Evolutionary conservation across 2,329 filamentous ascomycete genomes (phyloP).

Genomic region (Orbilia brochopaga): DNA sequence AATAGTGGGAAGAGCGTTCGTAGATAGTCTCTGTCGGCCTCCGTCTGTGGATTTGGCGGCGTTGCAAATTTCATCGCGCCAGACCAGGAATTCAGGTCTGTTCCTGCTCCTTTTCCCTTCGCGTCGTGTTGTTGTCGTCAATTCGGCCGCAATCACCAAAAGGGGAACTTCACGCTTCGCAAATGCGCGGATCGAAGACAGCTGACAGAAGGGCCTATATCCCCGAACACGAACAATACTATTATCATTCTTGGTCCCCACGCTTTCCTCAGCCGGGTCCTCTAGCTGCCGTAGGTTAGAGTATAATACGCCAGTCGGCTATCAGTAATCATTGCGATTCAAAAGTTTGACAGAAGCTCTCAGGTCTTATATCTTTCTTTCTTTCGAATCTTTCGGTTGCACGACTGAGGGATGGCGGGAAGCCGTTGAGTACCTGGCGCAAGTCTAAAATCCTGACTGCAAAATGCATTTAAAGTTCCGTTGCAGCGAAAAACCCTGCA

Average conservation of each 20-base stretch:
- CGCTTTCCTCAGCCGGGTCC: too few relatives aligned
- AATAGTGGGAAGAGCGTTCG: constrained; percentile 23
- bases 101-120: too few relatives aligned
- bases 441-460: neutral
- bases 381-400: too few relatives aligned
- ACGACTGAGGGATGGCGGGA: neutral
- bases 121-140: neutral
- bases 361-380: constrained; percentile 30
- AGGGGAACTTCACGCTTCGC: too few relatives aligned
- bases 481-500: neutral
- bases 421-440: too few relatives aligned
- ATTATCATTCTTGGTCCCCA: too few relatives aligned
- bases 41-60: constrained; percentile 40
- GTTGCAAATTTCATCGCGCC: constrained; percentile 30
- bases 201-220: too few relatives aligned
- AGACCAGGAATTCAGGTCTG: neutral
- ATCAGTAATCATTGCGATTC: constrained; percentile 10
- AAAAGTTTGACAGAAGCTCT: too few relatives aligned
- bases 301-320: neutral
- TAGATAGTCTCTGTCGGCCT: constrained; percentile 36
- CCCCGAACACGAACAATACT: too few relatives aligned
- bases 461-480: constrained; percentile 2
- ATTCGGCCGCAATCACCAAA: neutral
- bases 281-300: too few relatives aligned
- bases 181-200: too few relatives aligned